phyloP scores from a whole-genome alignment of 345 rosid genomes.

The Boechera retrofracta region DNA sequence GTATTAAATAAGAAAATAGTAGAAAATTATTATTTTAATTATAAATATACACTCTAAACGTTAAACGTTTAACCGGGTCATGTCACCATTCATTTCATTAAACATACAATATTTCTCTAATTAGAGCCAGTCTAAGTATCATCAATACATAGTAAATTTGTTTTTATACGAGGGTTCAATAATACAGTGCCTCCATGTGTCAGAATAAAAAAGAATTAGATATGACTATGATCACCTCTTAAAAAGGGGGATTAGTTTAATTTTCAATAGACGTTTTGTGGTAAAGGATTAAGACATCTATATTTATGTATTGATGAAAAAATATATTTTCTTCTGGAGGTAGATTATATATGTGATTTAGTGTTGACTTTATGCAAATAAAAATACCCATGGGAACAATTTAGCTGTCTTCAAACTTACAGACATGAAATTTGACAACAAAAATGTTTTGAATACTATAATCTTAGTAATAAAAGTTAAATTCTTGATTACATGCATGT shows the following conservation, averaged over 20 bases:
- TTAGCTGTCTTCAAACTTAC: constrained; percentile 23
- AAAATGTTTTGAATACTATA: constrained; percentile 9
- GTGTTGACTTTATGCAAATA: constrained; percentile 6
- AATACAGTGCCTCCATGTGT: constrained; percentile 17
- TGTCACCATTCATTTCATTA: background rate
- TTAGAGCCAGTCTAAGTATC: constrained; percentile 4
- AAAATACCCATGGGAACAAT: constrained; percentile 5
- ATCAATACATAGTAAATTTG: background rate
- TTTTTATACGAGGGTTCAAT: constrained; percentile 12
- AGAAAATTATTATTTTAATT: background rate
- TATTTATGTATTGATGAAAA: background rate
- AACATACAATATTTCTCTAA: background rate
- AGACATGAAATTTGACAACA: constrained; percentile 15
- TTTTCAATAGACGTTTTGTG: constrained; percentile 23
- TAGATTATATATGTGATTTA: constrained; percentile 1
- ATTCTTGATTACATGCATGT: constrained; percentile 27
- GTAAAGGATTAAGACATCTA: constrained; percentile 35
- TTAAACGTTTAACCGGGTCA: background rate
- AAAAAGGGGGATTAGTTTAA: constrained; percentile 14
- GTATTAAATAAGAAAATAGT: background rate
- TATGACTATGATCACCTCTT: constrained; percentile 24
- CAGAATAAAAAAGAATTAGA: background rate
- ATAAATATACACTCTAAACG: background rate
- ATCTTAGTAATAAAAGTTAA: background rate
- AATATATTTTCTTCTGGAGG: background rate